Evolutionary conservation across 352 stramenopile genomes (phyloP), one percentile per base, ranked within the genome.

Genomic region (Globisporangium camurandrum): DNA sequence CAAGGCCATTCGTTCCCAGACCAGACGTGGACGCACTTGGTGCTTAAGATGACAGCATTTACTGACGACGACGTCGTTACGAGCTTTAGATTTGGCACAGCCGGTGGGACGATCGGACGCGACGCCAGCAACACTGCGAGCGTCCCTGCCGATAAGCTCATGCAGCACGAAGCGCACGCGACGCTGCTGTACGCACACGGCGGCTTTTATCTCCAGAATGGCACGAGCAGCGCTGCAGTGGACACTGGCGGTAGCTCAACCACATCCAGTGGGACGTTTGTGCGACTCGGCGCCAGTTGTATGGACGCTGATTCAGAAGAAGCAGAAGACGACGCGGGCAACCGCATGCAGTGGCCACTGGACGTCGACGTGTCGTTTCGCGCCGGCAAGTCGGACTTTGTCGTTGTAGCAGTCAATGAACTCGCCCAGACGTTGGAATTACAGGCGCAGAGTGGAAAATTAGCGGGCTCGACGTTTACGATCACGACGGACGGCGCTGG

Each of bases 31-130:
- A 82, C 54, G 1, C 59, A 89, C 39, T 61, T 93, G 47, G 79
- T 93, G 51, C 57, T 93, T 17, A 93, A 93, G 61, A 93, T 93
- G 81, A 88, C 77, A 23, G 69, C 75, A 0, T 86, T 88, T 37
- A 78, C 74, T 0, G 78, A 90, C 38, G 76, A 90, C 12, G 77
- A 93, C 52, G 43, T 67, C 6, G 51, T 87, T 19, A 93, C 81
- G 39, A 88, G 73, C 57, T 93, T 93, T 42, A 61, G 70, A 0
- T 87, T 93, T 56, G 69, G 69, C 31, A 42, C 37, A 0, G 50
- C 62, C 12, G 78, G 73, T 24, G 76, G 78, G 1, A 69, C 51
- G 14, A 84, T 93, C 30, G 81, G 81, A 6, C 55, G 72, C 8
- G 67, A 69, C 28, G 33, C 47, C 0, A 59, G 11, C 43, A 93